Evolutionary conservation across 2,329 filamentous ascomycete genomes (phyloP), one percentile per base, ranked within the genome.

Genomic region (Fusarium sp.): DNA sequence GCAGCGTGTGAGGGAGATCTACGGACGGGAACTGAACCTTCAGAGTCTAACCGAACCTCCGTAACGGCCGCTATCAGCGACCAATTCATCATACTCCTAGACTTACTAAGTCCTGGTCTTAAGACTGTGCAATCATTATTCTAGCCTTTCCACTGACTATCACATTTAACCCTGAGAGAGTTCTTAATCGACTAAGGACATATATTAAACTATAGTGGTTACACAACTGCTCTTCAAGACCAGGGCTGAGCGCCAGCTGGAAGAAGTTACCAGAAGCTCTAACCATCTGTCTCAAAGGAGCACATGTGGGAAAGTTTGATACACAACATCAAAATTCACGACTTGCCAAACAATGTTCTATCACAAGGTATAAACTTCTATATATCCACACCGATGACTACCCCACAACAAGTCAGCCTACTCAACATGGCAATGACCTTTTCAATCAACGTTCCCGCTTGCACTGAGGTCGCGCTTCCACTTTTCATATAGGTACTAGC

Each of bases 131-230:
- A 28, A 20, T 12, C 44, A 47, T 14, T 8, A 7, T 2, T 3
- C 18, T 10, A 10, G 24, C 1, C 42, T 45, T 45, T 20, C n/a
- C n/a, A 24, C n/a, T 2, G n/a, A 24, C 8, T 11, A 44, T 5
- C 11, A 14, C 20, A 1, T 24, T 8, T 2, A 44, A 24, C 6
- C 5, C 10, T 0, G 0, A 24, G n/a, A 44, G n/a, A 18, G 5
- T 24, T 18, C n/a, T 14, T 5, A 3, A 13, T 20, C 24, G 8
- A 18, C n/a, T 13, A 22, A 22, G 1, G 5, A 15, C 3, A 14
- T 22, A 1, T 20, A 8, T 15, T 3, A 7, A 15, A 22, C 13
- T 9, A 45, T 26, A 26, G 8, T 2, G 8, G 17, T 22, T 30
- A 30, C 6, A 6, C 20, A 15, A 26, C 10, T 22, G 10, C 26